A percentile compares a stretch with the other conserved stretches of the same genome.
Conservation (phyloP, 164 flowering plant species). For the Amborella trichopoda region DNA sequence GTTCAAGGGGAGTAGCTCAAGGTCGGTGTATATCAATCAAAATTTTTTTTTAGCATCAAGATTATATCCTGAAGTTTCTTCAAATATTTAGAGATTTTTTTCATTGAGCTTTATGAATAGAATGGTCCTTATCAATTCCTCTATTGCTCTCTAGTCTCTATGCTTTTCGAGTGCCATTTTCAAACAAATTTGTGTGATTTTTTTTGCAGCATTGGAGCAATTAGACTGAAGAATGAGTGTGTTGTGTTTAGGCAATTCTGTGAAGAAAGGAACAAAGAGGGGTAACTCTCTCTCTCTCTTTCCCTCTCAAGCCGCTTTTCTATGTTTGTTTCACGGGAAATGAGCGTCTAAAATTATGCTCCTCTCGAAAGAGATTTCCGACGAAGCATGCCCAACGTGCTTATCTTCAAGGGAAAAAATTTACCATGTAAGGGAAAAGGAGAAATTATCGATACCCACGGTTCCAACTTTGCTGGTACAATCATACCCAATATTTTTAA, state of each 20-base stretch:
- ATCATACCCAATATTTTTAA: too few species aligned
- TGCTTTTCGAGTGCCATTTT: not conserved
- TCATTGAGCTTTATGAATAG: not conserved
- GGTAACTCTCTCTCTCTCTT: conserved; percentile 5
- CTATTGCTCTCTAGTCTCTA: not conserved
- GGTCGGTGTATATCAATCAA: conserved; percentile 17
- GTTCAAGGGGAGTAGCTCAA: conserved; percentile 63
- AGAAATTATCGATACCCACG: too few species aligned
- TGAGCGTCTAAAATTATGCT: not conserved
- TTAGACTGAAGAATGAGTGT: conserved; percentile 10
- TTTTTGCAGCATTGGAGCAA: conserved; percentile 17
- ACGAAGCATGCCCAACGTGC: too few species aligned
- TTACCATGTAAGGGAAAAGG: too few species aligned
- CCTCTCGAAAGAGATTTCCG: too few species aligned
- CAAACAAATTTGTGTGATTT: not conserved
- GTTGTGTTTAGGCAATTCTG: conserved; percentile 9
- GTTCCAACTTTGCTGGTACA: too few species aligned
- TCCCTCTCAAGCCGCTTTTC: not conserved
- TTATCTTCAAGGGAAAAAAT: too few species aligned
- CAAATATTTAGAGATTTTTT: not conserved
- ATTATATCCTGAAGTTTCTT: not conserved
- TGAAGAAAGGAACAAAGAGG: conserved; percentile 10
- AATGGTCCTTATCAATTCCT: not conserved
- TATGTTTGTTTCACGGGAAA: not conserved
- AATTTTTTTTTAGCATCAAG: not conserved